Evolutionary conservation across 2,329 filamentous ascomycete genomes (phyloP).

Genomic region (Delphinella strobiligena): DNA sequence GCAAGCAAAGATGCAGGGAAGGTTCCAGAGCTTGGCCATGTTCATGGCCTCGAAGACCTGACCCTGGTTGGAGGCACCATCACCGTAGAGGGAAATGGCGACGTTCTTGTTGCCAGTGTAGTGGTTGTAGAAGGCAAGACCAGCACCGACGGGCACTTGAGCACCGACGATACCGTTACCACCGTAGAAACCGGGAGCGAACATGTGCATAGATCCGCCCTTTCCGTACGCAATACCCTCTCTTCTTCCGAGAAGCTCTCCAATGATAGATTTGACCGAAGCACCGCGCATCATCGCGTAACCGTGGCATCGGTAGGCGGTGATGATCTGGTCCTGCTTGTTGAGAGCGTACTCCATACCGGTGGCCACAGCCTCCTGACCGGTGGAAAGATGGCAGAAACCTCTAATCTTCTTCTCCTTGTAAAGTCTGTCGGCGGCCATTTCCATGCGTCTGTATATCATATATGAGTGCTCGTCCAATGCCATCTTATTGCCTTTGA

Average conservation of each 20-base stretch:
- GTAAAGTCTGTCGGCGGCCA: constrained; percentile 97
- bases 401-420: constrained; percentile 99
- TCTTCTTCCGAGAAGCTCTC: constrained; percentile 85
- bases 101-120: constrained; percentile 81
- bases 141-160: constrained; percentile 93
- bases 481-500: too few species aligned
- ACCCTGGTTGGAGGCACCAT: constrained; percentile 97
- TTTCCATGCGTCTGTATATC: constrained; percentile 91
- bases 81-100: constrained; percentile 85
- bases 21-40: constrained; percentile 99
- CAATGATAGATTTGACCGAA: constrained; percentile 82
- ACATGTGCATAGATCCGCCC: constrained; percentile 99
- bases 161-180: constrained; percentile 99
- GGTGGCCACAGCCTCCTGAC: constrained; percentile 92
- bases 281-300: constrained; percentile 95
- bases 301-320: constrained; percentile 97
- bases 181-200: constrained; percentile 92
- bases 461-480: too few species aligned
- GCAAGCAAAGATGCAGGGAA: constrained; percentile 91
- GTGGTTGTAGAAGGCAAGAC: constrained; percentile 92
- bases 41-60: constrained; percentile 99
- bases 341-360: constrained; percentile 95
- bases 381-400: constrained; percentile 97
- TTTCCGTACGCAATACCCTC: constrained; percentile 98
- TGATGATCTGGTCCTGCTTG: constrained; percentile 88